Evolutionary conservation across 768 basidiomycete genomes (phyloP).

Genomic region (Lactarius hatsudake): DNA sequence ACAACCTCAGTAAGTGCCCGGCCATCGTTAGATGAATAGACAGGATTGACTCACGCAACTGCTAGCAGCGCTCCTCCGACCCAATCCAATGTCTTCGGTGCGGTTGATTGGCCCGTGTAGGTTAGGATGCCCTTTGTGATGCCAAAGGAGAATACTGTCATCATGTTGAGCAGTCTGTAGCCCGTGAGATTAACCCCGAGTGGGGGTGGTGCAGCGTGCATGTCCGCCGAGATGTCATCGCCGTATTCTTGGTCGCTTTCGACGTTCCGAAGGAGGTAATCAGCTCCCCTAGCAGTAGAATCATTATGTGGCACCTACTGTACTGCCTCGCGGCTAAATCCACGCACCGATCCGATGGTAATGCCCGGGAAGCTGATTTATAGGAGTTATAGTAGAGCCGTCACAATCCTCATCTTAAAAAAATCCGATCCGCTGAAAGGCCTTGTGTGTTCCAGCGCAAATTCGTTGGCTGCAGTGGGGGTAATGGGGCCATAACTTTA

Average conservation of each 20-base stretch:
- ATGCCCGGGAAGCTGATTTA: neutral
- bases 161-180: conserved; percentile 13
- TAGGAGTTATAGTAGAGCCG: too few relatives aligned
- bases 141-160: neutral
- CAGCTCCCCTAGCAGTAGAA: neutral
- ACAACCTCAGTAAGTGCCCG: neutral
- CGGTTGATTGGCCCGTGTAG: conserved; percentile 3
- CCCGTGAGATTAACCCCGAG: conserved; percentile 14
- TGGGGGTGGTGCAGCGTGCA: neutral
- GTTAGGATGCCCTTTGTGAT: conserved; percentile 6
- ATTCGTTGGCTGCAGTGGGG: neutral
- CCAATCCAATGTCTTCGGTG: conserved; percentile 8
- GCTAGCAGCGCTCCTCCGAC: neutral
- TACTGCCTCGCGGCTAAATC: neutral
- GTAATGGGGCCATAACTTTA: neutral
- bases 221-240: neutral
- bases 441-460: neutral
- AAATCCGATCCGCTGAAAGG: neutral
- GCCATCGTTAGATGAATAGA: neutral
- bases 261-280: neutral
- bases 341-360: neutral
- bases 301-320: neutral
- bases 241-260: neutral
- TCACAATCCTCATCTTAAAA: neutral
- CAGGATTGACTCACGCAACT: neutral